phyloP scores from a whole-genome alignment of 192 early-diverging fungal species.

The Geranomyces michiganensis region DNA sequence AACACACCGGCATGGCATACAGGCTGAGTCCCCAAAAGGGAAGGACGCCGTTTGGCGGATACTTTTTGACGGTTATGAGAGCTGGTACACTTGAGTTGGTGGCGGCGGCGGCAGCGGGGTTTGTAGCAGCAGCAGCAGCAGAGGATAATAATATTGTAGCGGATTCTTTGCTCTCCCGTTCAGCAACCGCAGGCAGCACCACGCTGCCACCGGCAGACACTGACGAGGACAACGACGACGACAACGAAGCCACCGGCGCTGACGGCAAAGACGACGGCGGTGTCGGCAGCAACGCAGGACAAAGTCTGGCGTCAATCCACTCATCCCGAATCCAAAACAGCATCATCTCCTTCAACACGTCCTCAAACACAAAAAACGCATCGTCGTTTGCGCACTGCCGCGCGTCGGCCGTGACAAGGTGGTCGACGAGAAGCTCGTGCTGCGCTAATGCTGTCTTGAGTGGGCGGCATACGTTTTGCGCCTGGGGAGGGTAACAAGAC shows the following conservation, averaged over 20 bases:
- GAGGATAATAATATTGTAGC: neutral
- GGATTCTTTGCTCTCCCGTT: neutral
- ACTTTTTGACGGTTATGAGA: slow-evolving; percentile 6
- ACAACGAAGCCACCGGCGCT: neutral
- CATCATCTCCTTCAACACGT: slow-evolving; percentile 49
- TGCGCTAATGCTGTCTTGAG: slow-evolving; percentile 39
- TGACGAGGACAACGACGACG: too few relatives aligned
- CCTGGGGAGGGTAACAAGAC: slow-evolving; percentile 18
- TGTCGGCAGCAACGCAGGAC: neutral
- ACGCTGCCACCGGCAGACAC: neutral
- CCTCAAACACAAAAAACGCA: slow-evolving; percentile 63
- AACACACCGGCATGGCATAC: slow-evolving; percentile 62
- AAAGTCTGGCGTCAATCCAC: slow-evolving; percentile 40
- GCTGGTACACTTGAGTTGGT: neutral
- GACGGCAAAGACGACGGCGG: neutral
- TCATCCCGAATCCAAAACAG: slow-evolving; percentile 54
- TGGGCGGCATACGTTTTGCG: slow-evolving; percentile 30
- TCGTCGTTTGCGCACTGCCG: slow-evolving; percentile 57
- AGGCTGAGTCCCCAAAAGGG: slow-evolving; percentile 53
- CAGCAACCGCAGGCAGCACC: slow-evolving; percentile 3
- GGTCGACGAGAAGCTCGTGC: slow-evolving; percentile 51
- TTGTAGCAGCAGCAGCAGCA: neutral
- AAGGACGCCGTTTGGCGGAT: slow-evolving; percentile 57
- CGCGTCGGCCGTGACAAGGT: slow-evolving; percentile 47
- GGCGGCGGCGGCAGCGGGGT: neutral